Evolutionary conservation across 1,139 yeast species (phyloP).

Genomic region (Waltiozyma sp.): DNA sequence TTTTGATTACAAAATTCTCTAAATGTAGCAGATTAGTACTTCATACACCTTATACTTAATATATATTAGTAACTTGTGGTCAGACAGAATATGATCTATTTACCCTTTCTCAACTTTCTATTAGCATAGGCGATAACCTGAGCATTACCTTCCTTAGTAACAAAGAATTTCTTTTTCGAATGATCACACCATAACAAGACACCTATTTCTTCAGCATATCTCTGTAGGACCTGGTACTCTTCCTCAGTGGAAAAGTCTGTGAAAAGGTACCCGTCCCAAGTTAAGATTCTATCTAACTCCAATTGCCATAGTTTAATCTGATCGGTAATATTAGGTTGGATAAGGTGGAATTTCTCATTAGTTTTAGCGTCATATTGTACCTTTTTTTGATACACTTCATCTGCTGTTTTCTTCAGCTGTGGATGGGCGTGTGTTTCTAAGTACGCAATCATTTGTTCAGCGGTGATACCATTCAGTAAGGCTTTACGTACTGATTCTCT

Average conservation of each 20-base stretch:
- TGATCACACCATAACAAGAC: constrained; percentile 80
- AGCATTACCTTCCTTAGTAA: constrained; percentile 73
- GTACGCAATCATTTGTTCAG: constrained; percentile 87
- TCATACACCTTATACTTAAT: too few species aligned
- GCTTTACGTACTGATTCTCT: constrained; percentile 87
- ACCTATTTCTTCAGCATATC: constrained; percentile 85
- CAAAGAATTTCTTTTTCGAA: constrained; percentile 57
- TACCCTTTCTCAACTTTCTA: constrained; percentile 32
- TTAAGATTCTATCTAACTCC: constrained; percentile 84
- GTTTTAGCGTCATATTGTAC: constrained; percentile 47
- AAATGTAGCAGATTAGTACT: too few species aligned
- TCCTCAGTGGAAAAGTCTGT: constrained; percentile 71
- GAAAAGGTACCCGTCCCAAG: constrained; percentile 77
- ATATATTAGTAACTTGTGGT: too few species aligned
- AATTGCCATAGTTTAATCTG: constrained; percentile 94
- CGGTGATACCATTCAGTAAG: constrained; percentile 77
- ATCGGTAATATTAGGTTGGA: constrained; percentile 94
- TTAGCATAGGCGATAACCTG: constrained; percentile 84
- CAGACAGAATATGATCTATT: too few species aligned
- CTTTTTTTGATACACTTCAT: constrained; percentile 55
- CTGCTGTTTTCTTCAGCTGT: constrained; percentile 70
- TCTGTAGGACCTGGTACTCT: constrained; percentile 63
- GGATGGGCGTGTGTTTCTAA: constrained; percentile 91
- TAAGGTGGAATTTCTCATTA: constrained; percentile 48
- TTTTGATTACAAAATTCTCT: too few species aligned